Evolutionary conservation across 2,329 filamentous ascomycete genomes (phyloP).

Genomic region (Xenosphaeropsis pyriputrescens): DNA sequence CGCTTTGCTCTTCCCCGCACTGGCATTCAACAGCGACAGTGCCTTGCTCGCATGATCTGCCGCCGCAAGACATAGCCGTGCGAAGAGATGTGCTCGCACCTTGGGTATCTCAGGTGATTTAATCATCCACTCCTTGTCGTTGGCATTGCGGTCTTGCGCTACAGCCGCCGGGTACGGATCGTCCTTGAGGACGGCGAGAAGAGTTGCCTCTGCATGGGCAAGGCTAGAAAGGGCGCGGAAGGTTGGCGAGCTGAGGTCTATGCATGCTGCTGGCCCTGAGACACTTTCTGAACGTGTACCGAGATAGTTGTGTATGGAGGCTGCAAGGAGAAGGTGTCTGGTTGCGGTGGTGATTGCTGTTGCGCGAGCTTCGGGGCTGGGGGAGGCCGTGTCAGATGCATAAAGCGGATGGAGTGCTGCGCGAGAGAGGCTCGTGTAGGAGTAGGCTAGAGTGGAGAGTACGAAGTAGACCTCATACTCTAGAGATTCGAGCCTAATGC

Average conservation of each 20-base stretch:
- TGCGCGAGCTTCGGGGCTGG: conserved; percentile 50
- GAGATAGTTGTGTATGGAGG: conserved; percentile 64
- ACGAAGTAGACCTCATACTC: conserved; percentile 76
- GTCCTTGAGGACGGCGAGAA: conserved; percentile 83
- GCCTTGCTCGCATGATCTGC: conserved; percentile 77
- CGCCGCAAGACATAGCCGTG: conserved; percentile 73
- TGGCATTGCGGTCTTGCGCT: conserved; percentile 66
- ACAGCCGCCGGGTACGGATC: conserved; percentile 81
- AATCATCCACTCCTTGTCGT: conserved; percentile 94
- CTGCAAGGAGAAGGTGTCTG: conserved; percentile 62
- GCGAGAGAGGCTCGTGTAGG: conserved; percentile 59
- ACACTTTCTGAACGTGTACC: conserved; percentile 36
- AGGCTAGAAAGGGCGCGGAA: conserved; percentile 46
- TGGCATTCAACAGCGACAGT: conserved; percentile 30
- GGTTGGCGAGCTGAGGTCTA: conserved; percentile 36
- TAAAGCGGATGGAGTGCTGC: conserved; percentile 61
- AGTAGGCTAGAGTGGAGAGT: conserved; percentile 62
- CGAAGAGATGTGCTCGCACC: conserved; percentile 78
- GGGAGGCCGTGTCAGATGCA: conserved; percentile 42
- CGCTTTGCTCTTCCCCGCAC: conserved; percentile 17
- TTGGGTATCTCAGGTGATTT: conserved; percentile 76
- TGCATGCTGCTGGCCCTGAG: conserved; percentile 25
- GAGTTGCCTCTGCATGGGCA: conserved; percentile 73
- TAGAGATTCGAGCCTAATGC: conserved; percentile 58
- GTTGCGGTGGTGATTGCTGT: conserved; percentile 60